phyloP scores from a whole-genome alignment of 2,329 filamentous ascomycete species.

The Thelonectria blattea region DNA sequence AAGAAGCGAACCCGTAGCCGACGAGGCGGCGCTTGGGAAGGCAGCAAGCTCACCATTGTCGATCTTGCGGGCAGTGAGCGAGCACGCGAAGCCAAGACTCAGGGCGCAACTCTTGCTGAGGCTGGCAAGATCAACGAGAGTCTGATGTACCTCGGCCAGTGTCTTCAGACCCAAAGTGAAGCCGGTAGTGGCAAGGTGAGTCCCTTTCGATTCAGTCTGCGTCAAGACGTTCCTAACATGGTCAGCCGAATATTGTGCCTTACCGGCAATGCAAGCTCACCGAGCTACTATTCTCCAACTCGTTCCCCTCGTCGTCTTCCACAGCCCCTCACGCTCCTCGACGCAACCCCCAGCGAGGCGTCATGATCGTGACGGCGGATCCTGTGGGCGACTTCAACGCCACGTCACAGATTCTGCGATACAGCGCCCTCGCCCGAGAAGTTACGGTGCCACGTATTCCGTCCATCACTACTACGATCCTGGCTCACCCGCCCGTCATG shows the following conservation, averaged over 20 bases:
- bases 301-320: conserved; percentile 69
- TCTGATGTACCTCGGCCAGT: conserved; percentile 97
- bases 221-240: conserved; percentile 22
- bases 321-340: conserved; percentile 46
- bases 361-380: conserved; percentile 97
- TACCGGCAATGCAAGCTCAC: conserved; percentile 87
- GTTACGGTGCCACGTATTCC: conserved; percentile 90
- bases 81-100: conserved; percentile 90
- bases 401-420: conserved; percentile 93
- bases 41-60: conserved; percentile 83
- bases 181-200: conserved; percentile 74
- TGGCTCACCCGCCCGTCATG: conserved; percentile 45
- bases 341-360: conserved; percentile 80
- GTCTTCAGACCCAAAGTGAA: conserved; percentile 92
- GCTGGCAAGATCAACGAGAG: conserved; percentile 99
- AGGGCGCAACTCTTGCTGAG: conserved; percentile 89
- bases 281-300: conserved; percentile 87
- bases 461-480: conserved; percentile 77
- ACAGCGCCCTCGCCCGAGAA: conserved; percentile 90
- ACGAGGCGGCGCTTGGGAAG: conserved; percentile 68
- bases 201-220: not conserved
- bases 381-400: conserved; percentile 94
- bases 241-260: conserved; percentile 73
- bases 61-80: conserved; percentile 94
- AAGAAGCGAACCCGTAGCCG: conserved; percentile 71